Evolutionary conservation across 495 filamentous ascomycete genomes (phyloP).

Genomic region (Penicillium manginii): DNA sequence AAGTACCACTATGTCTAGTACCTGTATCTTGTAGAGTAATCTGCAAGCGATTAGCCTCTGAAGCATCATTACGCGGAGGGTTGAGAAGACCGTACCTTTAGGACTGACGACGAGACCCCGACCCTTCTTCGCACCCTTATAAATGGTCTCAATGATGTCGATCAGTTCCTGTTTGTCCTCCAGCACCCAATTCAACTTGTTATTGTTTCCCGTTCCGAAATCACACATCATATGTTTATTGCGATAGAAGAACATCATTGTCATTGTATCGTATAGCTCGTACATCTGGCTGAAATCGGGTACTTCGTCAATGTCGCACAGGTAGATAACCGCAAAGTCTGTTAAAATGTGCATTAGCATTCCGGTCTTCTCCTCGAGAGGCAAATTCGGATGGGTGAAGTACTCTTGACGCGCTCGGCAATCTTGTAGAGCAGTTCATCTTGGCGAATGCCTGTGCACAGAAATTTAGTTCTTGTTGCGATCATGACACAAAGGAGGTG

Average conservation of each 20-base stretch:
- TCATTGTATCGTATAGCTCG: constrained; percentile 73
- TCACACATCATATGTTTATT: constrained; percentile 99
- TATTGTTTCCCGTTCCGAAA: constrained; percentile 98
- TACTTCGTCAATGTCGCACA: constrained; percentile 95
- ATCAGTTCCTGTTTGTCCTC: constrained; percentile 99
- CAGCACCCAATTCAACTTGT: constrained; percentile 95
- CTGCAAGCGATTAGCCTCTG: constrained; percentile 39
- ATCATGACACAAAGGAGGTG: neutral
- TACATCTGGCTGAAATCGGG: constrained; percentile 98
- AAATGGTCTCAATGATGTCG: constrained; percentile 97
- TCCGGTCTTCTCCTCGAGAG: neutral
- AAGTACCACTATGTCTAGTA: constrained; percentile 52
- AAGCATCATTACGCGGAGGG: neutral
- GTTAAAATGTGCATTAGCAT: neutral
- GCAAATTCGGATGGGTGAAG: constrained; percentile 14
- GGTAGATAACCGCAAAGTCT: constrained; percentile 81
- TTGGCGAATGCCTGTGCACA: constrained; percentile 72
- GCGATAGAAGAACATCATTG: constrained; percentile 91
- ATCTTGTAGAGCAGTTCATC: constrained; percentile 89
- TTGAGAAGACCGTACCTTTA: constrained; percentile 58
- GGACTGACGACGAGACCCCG: constrained; percentile 94
- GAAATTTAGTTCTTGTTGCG: constrained; percentile 21
- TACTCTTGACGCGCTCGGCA: constrained; percentile 51
- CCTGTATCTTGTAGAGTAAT: constrained; percentile 83
- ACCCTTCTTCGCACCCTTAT: constrained; percentile 96